Evolutionary conservation across 768 basidiomycete genomes (phyloP).

Genomic region (Mrakia hoshinonis): DNA sequence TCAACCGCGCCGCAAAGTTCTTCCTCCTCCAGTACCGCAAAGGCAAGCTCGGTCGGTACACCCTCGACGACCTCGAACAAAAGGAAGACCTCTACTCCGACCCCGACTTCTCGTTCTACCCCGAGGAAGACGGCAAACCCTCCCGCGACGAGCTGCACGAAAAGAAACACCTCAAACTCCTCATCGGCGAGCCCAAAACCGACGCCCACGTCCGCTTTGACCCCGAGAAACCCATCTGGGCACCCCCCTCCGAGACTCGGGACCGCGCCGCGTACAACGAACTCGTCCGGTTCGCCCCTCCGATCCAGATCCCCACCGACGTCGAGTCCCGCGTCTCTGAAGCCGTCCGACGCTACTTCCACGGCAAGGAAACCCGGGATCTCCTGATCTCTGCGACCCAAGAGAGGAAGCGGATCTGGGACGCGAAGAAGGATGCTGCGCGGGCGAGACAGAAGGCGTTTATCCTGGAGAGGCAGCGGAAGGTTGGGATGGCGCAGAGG

Average conservation of each 20-base stretch:
- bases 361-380: constrained; percentile 24
- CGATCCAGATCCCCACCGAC: constrained; percentile 11
- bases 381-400: constrained; percentile 27
- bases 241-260: constrained; percentile 12
- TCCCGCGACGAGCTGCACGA: background rate
- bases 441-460: constrained; percentile 20
- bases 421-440: constrained; percentile 29
- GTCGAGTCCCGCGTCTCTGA: constrained; percentile 18
- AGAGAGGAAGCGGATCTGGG: constrained; percentile 25
- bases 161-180: constrained; percentile 7
- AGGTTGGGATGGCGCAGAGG: constrained; percentile 9
- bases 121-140: background rate
- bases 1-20: constrained; percentile 62
- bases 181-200: constrained; percentile 16
- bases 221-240: constrained; percentile 24
- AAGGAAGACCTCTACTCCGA: constrained; percentile 26
- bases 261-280: constrained; percentile 28
- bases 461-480: constrained; percentile 14
- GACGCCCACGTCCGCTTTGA: constrained; percentile 18
- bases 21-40: constrained; percentile 81
- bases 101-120: constrained; percentile 29
- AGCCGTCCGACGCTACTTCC: constrained; percentile 21
- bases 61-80: constrained; percentile 37
- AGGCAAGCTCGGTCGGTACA: constrained; percentile 41
- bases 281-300: constrained; percentile 22